Evolutionary conservation across 257 asterid species (phyloP), one percentile per base, ranked within the genome.

Genomic region (Mentha longifolia): DNA sequence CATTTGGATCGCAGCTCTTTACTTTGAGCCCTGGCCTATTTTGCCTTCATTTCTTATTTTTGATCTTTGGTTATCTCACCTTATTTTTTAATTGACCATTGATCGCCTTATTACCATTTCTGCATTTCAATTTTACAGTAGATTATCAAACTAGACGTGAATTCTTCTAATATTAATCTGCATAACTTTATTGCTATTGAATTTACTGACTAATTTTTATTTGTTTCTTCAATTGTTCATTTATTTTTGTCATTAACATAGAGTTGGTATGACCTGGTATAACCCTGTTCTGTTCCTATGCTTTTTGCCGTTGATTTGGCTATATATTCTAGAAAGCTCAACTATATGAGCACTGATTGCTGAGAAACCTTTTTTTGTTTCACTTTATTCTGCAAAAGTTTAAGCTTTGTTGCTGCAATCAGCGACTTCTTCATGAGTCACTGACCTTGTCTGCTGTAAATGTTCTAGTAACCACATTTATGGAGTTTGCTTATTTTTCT

Each of bases 81-180:
- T 60, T 20, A 28, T 28, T 71, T 9, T 59, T 59, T 68, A 31
- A 71, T 17, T 50, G 9, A 67, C n/a, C 9, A 59, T 61, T 47
- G 9, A 45, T 45, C 37, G 16, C 30, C 19, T 6, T 13, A 70
- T 28, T 28, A 43, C 22, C 14, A 30, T 25, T 19, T 46, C 28
- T 61, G 17, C 41, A 9, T 63, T 49, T 11, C 31, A 8, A 10
- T 11, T 51, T 41, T 30, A 15, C 41, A 13, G 4, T 52, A 20
- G 20, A 41, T 52, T 3, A 51, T 16, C 46, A 54, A 55, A 42
- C 28, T 13, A 9, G 16, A 9, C 9, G 35, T 12, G n/a, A 19
- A 67, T 25, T 62, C 35, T 49, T 50, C 6, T 14, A 30, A 49
- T 47, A 9, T 31, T 31, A 50, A n/a, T 71, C 13, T 47, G 70